Conservation (phyloP, 495 filamentous ascomycete genomes). For the Thozetella sp. region DNA sequence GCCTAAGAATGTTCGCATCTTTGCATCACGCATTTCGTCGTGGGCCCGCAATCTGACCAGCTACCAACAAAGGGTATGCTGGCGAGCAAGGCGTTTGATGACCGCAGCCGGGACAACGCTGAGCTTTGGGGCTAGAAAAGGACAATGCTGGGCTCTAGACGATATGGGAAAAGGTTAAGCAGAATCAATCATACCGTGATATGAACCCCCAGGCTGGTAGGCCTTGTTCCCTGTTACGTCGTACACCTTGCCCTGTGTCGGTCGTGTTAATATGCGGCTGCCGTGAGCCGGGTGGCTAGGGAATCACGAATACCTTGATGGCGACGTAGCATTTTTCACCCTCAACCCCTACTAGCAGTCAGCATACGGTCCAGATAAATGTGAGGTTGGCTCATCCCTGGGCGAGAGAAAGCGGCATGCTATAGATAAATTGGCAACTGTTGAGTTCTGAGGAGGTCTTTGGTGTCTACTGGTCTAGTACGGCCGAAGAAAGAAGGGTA, state of each 20-base stretch:
- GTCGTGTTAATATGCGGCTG: conserved; percentile 8
- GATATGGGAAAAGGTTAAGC: not conserved
- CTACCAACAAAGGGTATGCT: not conserved
- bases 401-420: not conserved
- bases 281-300: conserved; percentile 5
- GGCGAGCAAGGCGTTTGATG: not conserved
- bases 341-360: conserved; percentile 49
- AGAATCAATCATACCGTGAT: conserved; percentile 66
- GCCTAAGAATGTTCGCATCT: too few relatives aligned
- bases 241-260: conserved; percentile 76
- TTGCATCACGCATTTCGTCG: too few relatives aligned
- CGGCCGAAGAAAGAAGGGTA: not conserved
- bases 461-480: too few relatives aligned
- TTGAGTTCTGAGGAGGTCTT: not conserved
- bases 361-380: not conserved
- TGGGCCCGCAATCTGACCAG: too few relatives aligned
- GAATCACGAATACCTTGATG: conserved; percentile 66
- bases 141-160: not conserved
- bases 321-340: conserved; percentile 82
- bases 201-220: conserved; percentile 82
- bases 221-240: conserved; percentile 86
- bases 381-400: not conserved
- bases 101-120: too few relatives aligned
- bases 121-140: not conserved
- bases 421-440: not conserved